phyloP scores from a whole-genome alignment of 2,329 filamentous ascomycete genomes.

The Bisporella sp. region DNA sequence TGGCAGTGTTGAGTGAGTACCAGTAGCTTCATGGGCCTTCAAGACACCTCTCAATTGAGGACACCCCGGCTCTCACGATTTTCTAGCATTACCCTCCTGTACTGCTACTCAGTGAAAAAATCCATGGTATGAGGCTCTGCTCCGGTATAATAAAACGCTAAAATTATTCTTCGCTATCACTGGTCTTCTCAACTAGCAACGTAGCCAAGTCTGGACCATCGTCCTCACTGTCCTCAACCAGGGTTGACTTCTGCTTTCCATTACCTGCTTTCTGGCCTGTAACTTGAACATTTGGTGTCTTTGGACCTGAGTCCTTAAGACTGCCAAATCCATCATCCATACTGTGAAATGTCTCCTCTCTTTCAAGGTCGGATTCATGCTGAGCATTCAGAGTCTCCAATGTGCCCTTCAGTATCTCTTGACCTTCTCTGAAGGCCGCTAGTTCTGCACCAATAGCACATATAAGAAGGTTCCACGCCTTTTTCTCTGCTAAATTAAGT shows the following conservation, averaged over 20 bases:
- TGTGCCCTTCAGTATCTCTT: constrained; percentile 42
- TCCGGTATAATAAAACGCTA: constrained; percentile 4
- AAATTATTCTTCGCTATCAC: background rate
- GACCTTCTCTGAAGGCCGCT: constrained; percentile 57
- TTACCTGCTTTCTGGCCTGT: background rate
- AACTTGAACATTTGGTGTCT: constrained; percentile 3
- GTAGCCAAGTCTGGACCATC: constrained; percentile 21
- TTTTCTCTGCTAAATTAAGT: constrained; percentile 47
- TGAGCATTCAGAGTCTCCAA: constrained; percentile 16
- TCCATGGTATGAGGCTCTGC: background rate
- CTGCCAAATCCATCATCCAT: constrained; percentile 2
- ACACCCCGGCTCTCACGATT: no score
- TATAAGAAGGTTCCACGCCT: constrained; percentile 67
- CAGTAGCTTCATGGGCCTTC: no score
- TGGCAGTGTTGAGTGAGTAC: no score
- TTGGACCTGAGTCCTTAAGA: constrained; percentile 3
- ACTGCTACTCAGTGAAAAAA: no score
- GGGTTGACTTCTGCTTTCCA: background rate
- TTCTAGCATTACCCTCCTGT: no score
- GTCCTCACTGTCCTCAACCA: constrained; percentile 16
- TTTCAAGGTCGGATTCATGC: background rate
- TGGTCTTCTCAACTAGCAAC: constrained; percentile 17
- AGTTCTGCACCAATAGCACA: constrained; percentile 70
- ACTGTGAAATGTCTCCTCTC: background rate
- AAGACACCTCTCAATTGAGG: no score